Base-by-base conservation (phyloP, 495 filamentous ascomycete species). In the Aspergillus incahuasiensis region DNA sequence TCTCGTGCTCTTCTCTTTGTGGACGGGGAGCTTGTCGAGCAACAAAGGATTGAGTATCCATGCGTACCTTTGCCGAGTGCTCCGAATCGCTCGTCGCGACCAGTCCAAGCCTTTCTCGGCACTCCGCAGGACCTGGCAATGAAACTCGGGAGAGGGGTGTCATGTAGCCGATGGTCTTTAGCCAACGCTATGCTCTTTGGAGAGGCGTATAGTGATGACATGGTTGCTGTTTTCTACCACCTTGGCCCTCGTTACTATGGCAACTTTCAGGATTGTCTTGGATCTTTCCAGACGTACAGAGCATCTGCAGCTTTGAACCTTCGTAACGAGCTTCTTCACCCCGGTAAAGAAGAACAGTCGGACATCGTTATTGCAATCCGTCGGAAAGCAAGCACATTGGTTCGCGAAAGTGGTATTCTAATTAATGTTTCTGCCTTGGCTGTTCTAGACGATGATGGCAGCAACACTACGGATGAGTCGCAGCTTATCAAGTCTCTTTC, bases 251-350 rank as follows among this genome's bases (percentile, higher is more conserved):
- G 90, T 32, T 98, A 98, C 62, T 84, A 87, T 68, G 94, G 94
- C 1, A 97, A 97, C 65, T 96, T 92, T 62, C 94, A 98, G 67
- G 94, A 98, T 66, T 91, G 90, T 57, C 78, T 98, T 19, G 94
- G 94, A 9, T 92, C 92, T 15, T 96, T 98, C 63, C 92, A 97
- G 65, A 98, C 94, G 0, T 98, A 97, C 66, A 86, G 86, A 57
- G 91, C 95, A n/a, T 97, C 95, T 21, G 92, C 94, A 16, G 83
- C 88, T 22, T 73, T 98, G 22, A 92, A 92, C 54, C 77, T 97
- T 49, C 87, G 91, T 48, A 96, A 97, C 65, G 94, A 98, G 65
- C 81, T 89, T 47, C 81, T 96, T 21, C 90, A 96, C 67, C 87
- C 90, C 11, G 92, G 91, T 7, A 95, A 91, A 66, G 88, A 92